Evolutionary conservation across 345 rosid genomes (phyloP).

Genomic region (Trapa incisa): DNA sequence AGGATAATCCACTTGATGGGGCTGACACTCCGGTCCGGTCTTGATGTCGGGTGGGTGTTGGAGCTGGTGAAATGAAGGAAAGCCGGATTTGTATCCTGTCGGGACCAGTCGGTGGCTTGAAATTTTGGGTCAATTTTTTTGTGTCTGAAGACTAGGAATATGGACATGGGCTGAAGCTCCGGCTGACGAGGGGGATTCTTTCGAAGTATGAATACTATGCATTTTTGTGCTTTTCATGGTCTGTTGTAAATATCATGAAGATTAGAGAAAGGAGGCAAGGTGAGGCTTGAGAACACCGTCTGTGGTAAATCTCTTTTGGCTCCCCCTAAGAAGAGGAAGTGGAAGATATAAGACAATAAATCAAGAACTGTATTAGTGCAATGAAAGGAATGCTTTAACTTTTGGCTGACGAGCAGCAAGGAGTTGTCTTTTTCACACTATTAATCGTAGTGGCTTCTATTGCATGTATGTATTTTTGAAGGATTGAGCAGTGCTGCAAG

Average conservation of each 20-base stretch:
- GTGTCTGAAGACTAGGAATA: not conserved
- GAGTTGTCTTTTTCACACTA: no score
- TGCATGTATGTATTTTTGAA: no score
- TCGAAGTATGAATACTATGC: not conserved
- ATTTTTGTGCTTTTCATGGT: not conserved
- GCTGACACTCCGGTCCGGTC: constrained; percentile 18
- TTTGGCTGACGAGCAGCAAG: not conserved
- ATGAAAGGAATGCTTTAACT: not conserved
- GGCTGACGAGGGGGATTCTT: not conserved
- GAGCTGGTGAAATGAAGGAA: constrained; percentile 36
- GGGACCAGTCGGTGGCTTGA: not conserved
- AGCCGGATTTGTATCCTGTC: not conserved
- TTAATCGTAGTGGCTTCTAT: no score
- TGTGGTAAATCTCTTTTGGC: not conserved
- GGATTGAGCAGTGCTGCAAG: no score
- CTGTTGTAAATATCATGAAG: not conserved
- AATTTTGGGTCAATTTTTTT: not conserved
- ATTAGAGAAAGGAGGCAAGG: not conserved
- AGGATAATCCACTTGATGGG: constrained; percentile 39
- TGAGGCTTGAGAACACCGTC: not conserved
- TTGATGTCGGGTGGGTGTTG: constrained; percentile 77
- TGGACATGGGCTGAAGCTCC: not conserved
- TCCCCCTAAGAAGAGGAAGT: not conserved
- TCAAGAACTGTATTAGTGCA: not conserved
- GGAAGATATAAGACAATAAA: not conserved